Conservation (phyloP, 176 grass and related monocot genomes). For the Thinopyrum elongatum region DNA sequence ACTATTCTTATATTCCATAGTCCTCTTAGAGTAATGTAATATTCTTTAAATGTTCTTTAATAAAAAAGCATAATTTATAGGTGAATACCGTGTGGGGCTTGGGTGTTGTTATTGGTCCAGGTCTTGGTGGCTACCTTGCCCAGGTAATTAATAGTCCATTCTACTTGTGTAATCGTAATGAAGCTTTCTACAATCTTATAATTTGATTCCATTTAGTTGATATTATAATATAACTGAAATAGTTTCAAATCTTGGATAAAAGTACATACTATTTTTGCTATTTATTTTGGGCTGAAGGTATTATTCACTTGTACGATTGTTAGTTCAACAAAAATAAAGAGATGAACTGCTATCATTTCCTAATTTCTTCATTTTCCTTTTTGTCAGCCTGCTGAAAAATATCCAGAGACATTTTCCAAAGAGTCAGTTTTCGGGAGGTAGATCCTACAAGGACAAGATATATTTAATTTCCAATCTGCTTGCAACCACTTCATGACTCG, state of each 20-base stretch:
- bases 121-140: constrained; percentile 80
- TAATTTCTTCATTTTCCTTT: constrained; percentile 5
- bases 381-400: constrained; percentile 74
- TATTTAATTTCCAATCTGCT: background rate
- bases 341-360: background rate
- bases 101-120: constrained; percentile 76
- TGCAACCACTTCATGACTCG: background rate
- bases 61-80: constrained; percentile 7
- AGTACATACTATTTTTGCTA: background rate
- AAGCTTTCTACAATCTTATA: background rate
- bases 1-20: background rate
- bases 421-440: constrained; percentile 72
- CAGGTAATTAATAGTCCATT: constrained; percentile 33
- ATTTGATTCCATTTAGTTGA: background rate
- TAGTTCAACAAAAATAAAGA: background rate
- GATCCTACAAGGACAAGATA: background rate
- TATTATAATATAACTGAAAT: background rate
- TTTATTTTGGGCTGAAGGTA: background rate
- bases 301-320: background rate
- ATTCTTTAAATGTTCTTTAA: background rate
- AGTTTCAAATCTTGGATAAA: background rate
- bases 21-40: background rate
- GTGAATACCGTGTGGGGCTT: constrained; percentile 61
- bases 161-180: background rate
- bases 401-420: constrained; percentile 53